phyloP scores from a whole-genome alignment of 2,329 filamentous ascomycete genomes.

The Alternaria rosae region DNA sequence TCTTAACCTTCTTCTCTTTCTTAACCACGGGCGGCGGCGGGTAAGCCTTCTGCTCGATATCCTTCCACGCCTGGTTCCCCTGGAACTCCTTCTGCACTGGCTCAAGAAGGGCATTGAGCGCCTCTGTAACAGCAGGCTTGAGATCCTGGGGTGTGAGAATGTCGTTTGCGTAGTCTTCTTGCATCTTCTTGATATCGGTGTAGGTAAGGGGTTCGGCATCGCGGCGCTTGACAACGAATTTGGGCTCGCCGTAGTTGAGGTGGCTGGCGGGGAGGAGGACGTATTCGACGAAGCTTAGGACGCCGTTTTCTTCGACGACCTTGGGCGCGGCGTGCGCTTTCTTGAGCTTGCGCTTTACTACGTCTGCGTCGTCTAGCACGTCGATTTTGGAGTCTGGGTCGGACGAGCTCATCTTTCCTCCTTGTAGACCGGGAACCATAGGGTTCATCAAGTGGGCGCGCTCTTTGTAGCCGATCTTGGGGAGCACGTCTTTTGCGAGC shows the following conservation, averaged over 20 bases:
- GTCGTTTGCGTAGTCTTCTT: conserved; percentile 81
- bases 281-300: conserved; percentile 85
- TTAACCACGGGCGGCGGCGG: conserved; percentile 69
- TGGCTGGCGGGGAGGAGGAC: conserved; percentile 80
- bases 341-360: conserved; percentile 70
- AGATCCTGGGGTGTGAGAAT: conserved; percentile 85
- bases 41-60: conserved; percentile 79
- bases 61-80: conserved; percentile 79
- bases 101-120: conserved; percentile 74
- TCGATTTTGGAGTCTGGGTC: conserved; percentile 88
- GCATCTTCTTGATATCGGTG: conserved; percentile 74
- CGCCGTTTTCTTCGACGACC: conserved; percentile 82
- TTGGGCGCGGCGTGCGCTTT: conserved; percentile 83
- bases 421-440: conserved; percentile 85
- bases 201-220: conserved; percentile 81
- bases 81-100: conserved; percentile 80
- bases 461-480: conserved; percentile 82
- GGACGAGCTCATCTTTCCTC: conserved; percentile 80
- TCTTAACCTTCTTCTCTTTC: conserved; percentile 76
- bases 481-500: conserved; percentile 82
- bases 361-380: conserved; percentile 79
- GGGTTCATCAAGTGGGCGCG: conserved; percentile 80
- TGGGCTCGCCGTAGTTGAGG: conserved; percentile 62
- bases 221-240: conserved; percentile 73
- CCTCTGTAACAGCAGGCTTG: conserved; percentile 81